phyloP scores from a whole-genome alignment of 2,329 filamentous ascomycete genomes.

The Didymella segeticola region DNA sequence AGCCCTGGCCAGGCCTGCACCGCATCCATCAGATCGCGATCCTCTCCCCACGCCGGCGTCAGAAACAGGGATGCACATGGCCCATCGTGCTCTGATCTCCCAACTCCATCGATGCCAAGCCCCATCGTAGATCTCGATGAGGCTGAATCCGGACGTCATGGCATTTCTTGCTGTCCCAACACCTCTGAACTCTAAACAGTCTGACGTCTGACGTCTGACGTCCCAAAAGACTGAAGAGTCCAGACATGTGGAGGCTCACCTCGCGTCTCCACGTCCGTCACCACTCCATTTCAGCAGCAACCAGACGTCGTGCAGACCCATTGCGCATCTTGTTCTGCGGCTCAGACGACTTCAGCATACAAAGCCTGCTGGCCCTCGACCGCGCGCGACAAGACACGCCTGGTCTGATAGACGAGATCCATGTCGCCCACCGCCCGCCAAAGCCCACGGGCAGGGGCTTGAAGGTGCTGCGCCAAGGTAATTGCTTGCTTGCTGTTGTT shows the following conservation, averaged over 20 bases:
- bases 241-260: slow-evolving; percentile 26
- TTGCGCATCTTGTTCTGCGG: slow-evolving; percentile 92
- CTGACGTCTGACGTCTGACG: too few relatives aligned
- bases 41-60: too few relatives aligned
- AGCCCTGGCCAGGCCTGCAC: too few relatives aligned
- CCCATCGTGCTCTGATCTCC: not conserved
- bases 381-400: slow-evolving; percentile 57
- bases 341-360: slow-evolving; percentile 87
- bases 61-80: not conserved
- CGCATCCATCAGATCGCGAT: too few relatives aligned
- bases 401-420: slow-evolving; percentile 67
- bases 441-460: slow-evolving; percentile 80
- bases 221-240: too few relatives aligned
- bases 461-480: slow-evolving; percentile 72
- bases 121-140: not conserved
- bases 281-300: not conserved
- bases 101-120: not conserved
- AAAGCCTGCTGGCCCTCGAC: slow-evolving; percentile 73
- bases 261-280: slow-evolving; percentile 14
- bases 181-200: too few relatives aligned
- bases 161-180: not conserved
- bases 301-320: slow-evolving; percentile 52
- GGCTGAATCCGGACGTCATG: not conserved
- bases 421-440: slow-evolving; percentile 82
- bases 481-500: not conserved